phyloP scores from a whole-genome alignment of 495 filamentous ascomycete genomes.

The Aspergillus incahuasiensis region DNA sequence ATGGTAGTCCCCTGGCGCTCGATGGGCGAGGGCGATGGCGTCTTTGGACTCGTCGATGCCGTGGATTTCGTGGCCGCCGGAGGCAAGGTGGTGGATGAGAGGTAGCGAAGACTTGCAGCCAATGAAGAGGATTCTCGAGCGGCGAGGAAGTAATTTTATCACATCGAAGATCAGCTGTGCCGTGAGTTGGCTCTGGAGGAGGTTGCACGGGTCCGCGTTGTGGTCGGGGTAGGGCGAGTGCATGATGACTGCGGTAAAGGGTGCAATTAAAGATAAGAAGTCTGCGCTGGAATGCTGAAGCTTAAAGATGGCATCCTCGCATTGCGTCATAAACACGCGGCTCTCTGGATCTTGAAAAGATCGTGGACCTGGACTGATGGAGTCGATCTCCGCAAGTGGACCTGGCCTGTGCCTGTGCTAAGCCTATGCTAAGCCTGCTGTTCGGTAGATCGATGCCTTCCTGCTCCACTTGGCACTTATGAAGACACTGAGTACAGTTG shows the following conservation, averaged over 20 bases:
- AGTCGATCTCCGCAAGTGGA: no score
- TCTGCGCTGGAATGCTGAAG: no score
- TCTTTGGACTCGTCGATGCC: not conserved
- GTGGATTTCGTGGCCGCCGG: not conserved
- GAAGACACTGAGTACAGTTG: no score
- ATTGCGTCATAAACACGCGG: no score
- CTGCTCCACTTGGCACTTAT: no score
- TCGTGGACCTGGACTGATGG: no score
- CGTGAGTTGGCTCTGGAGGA: not conserved
- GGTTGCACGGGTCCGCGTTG: not conserved
- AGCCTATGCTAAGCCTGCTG: no score
- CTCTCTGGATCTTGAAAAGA: no score
- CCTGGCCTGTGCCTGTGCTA: no score
- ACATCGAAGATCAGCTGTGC: not conserved
- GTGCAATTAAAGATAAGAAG: no score
- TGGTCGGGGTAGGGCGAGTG: not conserved
- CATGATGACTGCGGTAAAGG: not conserved
- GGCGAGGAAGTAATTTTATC: not conserved
- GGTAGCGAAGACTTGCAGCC: not conserved
- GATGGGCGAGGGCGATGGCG: not conserved
- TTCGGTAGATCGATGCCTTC: no score
- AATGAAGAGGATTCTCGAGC: not conserved
- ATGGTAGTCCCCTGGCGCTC: not conserved
- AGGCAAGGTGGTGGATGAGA: not conserved
- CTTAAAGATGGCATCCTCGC: no score